A percentile compares a stretch with the other conserved stretches of the same genome.
Conservation (phyloP, 2,329 filamentous ascomycete species). For the Aspergillus luchuensis region DNA sequence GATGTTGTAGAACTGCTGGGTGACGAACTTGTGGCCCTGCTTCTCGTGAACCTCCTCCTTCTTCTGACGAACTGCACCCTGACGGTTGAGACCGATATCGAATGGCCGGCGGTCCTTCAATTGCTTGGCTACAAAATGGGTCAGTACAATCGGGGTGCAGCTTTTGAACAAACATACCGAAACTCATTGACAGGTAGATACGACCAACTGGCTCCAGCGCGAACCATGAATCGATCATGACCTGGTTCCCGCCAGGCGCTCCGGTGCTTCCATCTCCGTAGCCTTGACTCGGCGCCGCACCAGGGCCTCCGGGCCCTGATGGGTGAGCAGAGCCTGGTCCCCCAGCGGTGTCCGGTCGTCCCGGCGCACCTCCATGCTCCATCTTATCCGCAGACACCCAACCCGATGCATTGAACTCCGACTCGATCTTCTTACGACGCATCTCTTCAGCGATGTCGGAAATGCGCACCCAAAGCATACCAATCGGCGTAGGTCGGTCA, state of each 20-base stretch:
- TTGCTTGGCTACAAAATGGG: slow-evolving; percentile 66
- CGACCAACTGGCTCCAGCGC: slow-evolving; percentile 91
- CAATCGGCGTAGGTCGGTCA: slow-evolving; percentile 89
- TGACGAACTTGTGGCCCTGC: slow-evolving; percentile 98
- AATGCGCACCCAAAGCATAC: slow-evolving; percentile 92
- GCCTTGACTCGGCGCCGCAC: slow-evolving; percentile 28
- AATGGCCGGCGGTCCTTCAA: slow-evolving; percentile 78
- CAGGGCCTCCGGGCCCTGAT: slow-evolving; percentile 26
- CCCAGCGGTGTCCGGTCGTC: slow-evolving; percentile 58
- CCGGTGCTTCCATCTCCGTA: slow-evolving; percentile 35
- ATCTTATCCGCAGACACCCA: slow-evolving; percentile 98
- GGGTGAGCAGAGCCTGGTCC: slow-evolving; percentile 43
- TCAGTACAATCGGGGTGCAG: slow-evolving; percentile 20
- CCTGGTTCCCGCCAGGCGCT: slow-evolving; percentile 34
- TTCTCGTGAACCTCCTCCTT: slow-evolving; percentile 99
- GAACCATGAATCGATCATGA: slow-evolving; percentile 87
- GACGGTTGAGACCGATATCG: slow-evolving; percentile 87
- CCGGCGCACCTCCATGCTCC: slow-evolving; percentile 59
- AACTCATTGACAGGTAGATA: slow-evolving; percentile 88
- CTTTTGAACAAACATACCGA: slow-evolving; percentile 51
- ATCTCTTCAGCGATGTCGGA: slow-evolving; percentile 98
- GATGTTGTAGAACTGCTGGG: slow-evolving; percentile 99
- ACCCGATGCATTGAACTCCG: slow-evolving; percentile 88
- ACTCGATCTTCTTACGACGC: slow-evolving; percentile 94
- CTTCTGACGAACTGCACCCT: slow-evolving; percentile 93